Percentiles rank a stretch among this genome's conserved stretches.
Evolutionary conservation across 768 basidiomycete genomes (phyloP).

Genomic region (Saitozyma podzolica): DNA sequence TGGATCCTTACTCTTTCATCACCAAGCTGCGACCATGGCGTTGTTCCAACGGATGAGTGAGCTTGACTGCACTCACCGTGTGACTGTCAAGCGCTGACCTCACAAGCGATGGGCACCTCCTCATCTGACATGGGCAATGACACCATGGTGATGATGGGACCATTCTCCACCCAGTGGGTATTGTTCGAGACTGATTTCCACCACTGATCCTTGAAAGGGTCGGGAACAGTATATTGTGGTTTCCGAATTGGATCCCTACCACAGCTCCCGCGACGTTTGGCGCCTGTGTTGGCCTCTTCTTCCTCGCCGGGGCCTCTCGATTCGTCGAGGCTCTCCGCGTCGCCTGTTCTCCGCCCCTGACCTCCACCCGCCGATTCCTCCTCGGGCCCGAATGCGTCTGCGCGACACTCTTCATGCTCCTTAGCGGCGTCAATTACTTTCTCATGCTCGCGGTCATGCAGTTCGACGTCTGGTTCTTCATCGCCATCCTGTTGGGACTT

Average conservation of each 20-base stretch:
- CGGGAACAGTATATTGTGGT: not conserved
- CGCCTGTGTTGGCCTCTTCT: not conserved
- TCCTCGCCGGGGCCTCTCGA: not conserved
- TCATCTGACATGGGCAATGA: no score
- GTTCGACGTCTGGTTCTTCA: not conserved
- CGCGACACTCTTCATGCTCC: not conserved
- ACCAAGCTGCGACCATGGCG: no score
- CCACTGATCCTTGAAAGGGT: not conserved
- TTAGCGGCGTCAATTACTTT: not conserved
- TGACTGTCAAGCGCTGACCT: no score
- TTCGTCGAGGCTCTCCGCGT: not conserved
- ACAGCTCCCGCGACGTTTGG: not conserved
- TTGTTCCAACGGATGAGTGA: no score
- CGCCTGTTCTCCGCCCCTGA: not conserved
- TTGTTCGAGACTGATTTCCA: not conserved
- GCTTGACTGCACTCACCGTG: no score
- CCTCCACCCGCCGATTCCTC: no score
- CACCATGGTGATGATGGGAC: not conserved
- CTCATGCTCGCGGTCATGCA: not conserved
- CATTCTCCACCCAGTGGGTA: not conserved
- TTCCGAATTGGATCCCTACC: not conserved
- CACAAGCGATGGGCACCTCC: no score
- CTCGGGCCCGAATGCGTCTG: not conserved
- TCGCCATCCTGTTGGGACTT: not conserved
- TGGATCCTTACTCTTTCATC: no score